Conservation (phyloP, 2,329 filamentous ascomycete species). For the Pleoardoris graminearum region DNA sequence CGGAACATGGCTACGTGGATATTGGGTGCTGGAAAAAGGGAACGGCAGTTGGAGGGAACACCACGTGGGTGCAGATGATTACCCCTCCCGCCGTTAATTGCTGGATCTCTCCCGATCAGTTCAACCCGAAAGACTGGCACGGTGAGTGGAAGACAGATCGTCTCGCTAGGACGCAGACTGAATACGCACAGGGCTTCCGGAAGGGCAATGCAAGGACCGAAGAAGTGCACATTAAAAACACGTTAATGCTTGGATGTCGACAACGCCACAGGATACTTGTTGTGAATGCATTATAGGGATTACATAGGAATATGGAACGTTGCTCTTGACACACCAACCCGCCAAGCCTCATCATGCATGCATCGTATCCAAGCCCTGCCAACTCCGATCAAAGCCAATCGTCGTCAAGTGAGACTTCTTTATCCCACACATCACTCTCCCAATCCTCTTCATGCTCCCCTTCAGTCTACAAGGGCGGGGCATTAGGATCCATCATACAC, state of each 20-base stretch:
- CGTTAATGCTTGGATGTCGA: no score
- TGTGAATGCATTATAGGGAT: background rate
- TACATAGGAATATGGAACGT: background rate
- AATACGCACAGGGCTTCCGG: background rate
- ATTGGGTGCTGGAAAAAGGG: constrained; percentile 5
- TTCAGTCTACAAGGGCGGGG: constrained; percentile 42
- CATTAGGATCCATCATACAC: constrained; percentile 65
- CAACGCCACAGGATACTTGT: no score
- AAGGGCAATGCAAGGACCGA: background rate
- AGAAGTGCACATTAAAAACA: background rate
- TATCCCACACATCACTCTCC: background rate
- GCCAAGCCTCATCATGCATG: background rate
- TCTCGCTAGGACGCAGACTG: background rate
- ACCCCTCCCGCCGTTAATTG: background rate
- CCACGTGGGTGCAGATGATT: constrained; percentile 3
- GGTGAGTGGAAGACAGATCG: background rate
- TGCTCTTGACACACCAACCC: background rate
- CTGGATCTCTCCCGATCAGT: constrained; percentile 4
- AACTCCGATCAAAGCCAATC: background rate
- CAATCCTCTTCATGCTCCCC: background rate
- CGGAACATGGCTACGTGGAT: constrained; percentile 1
- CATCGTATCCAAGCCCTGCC: background rate
- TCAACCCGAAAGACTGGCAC: background rate
- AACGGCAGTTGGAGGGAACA: background rate
- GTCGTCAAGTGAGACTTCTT: background rate